Evolutionary conservation across 768 basidiomycete species (phyloP), one percentile per base, ranked within the genome.

Genomic region (Lentinula guzmanii): DNA sequence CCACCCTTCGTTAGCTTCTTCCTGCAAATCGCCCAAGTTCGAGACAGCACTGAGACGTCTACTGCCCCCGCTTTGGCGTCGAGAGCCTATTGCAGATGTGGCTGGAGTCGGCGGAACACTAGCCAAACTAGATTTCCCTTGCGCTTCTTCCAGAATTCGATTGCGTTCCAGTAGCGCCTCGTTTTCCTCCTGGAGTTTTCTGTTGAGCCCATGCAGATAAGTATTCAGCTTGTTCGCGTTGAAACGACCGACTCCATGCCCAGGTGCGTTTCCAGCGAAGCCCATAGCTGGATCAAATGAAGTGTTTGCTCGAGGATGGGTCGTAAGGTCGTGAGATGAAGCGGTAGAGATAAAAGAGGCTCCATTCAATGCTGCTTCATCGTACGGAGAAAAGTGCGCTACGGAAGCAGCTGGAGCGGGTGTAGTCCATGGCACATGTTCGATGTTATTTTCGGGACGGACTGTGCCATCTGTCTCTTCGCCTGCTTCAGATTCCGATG

Each of bases 231-330:
- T 96, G 16, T 82, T 81, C 2, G 90, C 90, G 70, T 95, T 92
- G 73, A 94, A 94, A 33, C 88, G 78, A 15, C 88, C 87, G 34
- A 91, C 83, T 16, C 86, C 89, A 46, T 84, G 82, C 16, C 82
- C 84, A 42, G 79, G 78, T 28, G 82, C 84, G 28, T 82, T 82
- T 5, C 82, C 80, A 8, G 85, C 88, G 52, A 89, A 84, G 13
- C 90, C 90, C 69, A 91, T 85, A 1, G 86, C 83, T 28, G 90
- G 90, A 67, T 95, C 94, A 63, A 95, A 93, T 7, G 92, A 94
- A 11, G 91, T 91, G 68, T 96, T 95, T 60, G 85, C 89, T 8
- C 91, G 84, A 58, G 81, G 79, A 69, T 91, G 86, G 5, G 87
- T 85, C 2, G 91, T 92, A 45, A 96, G 77, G 70, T 96, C 93